phyloP scores from a whole-genome alignment of 768 basidiomycete species.

The Postia placenta region DNA sequence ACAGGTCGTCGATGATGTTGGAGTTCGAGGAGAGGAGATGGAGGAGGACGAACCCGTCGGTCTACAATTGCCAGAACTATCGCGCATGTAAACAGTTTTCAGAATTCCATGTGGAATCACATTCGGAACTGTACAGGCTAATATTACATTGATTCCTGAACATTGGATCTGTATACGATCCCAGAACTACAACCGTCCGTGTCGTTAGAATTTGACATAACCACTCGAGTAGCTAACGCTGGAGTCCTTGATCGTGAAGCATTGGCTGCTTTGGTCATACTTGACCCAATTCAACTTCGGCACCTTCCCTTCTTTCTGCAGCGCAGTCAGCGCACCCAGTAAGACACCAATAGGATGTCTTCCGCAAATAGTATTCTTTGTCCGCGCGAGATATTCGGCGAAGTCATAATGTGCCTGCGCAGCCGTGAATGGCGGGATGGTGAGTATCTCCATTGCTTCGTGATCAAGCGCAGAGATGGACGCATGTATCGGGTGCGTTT shows the following conservation, averaged over 20 bases:
- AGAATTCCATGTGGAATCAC: no score
- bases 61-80: conserved; percentile 29
- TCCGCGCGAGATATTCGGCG: conserved; percentile 58
- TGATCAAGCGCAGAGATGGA: conserved; percentile 84
- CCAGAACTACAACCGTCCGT: background rate
- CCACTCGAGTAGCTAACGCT: conserved; percentile 98
- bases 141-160: background rate
- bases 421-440: conserved; percentile 47
- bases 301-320: conserved; percentile 37
- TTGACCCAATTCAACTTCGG: conserved; percentile 71
- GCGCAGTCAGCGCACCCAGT: conserved; percentile 61
- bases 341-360: conserved; percentile 94
- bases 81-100: conserved; percentile 16
- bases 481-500: conserved; percentile 63
- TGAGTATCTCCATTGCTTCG: conserved; percentile 75
- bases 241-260: conserved; percentile 60
- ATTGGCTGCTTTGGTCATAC: conserved; percentile 90
- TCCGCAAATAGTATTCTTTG: conserved; percentile 96
- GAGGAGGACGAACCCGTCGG: conserved; percentile 55
- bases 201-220: conserved; percentile 52
- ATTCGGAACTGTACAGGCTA: background rate
- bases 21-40: conserved; percentile 59
- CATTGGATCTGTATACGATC: no score
- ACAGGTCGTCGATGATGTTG: conserved; percentile 67
- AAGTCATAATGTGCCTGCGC: conserved; percentile 55